Evolutionary conservation across 2,329 filamentous ascomycete genomes (phyloP).

Genomic region (Acrocalymma vagum): DNA sequence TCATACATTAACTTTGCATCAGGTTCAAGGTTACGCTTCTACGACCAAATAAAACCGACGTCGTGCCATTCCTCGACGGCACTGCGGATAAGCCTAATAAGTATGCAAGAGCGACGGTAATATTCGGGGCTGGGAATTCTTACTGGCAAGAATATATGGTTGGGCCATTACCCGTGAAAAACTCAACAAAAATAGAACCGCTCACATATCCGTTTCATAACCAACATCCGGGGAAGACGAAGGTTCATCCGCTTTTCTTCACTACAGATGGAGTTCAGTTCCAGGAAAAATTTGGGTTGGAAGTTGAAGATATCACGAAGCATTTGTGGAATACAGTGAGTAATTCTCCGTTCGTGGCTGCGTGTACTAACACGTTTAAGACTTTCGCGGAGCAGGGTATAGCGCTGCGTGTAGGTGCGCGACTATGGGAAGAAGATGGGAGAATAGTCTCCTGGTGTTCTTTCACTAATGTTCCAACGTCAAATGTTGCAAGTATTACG

Average conservation of each 20-base stretch:
- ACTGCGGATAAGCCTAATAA: constrained; percentile 17
- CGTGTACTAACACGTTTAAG: constrained; percentile 5
- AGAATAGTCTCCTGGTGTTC: constrained; percentile 58
- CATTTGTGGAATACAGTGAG: constrained; percentile 33
- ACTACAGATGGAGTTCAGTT: constrained; percentile 14
- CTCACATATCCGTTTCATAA: constrained; percentile 32
- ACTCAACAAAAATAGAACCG: constrained; percentile 42
- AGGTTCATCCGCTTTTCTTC: constrained; percentile 14
- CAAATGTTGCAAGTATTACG: constrained; percentile 53
- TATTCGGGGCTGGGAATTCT: constrained; percentile 31
- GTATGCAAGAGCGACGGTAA: constrained; percentile 30
- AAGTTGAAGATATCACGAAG: constrained; percentile 28
- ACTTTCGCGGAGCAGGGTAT: constrained; percentile 23
- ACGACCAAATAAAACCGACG: constrained; percentile 31
- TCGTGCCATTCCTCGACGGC: constrained; percentile 21
- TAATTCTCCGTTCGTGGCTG: constrained; percentile 1
- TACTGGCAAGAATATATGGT: constrained; percentile 56
- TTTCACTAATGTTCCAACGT: constrained; percentile 52
- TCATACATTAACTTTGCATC: constrained; percentile 2
- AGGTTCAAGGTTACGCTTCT: constrained; percentile 19
- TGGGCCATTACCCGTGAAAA: constrained; percentile 58
- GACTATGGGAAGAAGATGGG: constrained; percentile 40
- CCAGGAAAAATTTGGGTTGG: constrained; percentile 14
- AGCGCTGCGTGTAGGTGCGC: constrained; percentile 36
- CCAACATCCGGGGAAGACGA: constrained; percentile 19